Conservation (phyloP, 805 yeast species). For the Pichia insulana region DNA sequence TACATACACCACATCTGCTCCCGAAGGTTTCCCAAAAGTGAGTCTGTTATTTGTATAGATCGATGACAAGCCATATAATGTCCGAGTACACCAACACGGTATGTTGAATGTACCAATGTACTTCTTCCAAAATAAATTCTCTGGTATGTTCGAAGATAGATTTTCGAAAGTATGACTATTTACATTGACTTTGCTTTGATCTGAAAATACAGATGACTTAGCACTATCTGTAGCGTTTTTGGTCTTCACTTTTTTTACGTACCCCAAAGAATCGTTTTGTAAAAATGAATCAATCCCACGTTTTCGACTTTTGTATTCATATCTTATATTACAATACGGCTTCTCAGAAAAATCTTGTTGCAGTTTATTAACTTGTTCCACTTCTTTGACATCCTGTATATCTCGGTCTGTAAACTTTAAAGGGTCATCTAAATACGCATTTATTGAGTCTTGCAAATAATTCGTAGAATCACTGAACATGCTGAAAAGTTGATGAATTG, state of each 20-base stretch:
- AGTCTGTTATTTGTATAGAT: conserved; percentile 32
- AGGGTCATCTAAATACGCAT: conserved; percentile 30
- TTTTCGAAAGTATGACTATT: not conserved
- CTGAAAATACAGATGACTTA: not conserved
- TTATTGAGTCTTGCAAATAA: conserved; percentile 31
- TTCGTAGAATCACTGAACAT: conserved; percentile 22
- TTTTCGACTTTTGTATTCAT: conserved; percentile 7
- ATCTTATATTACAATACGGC: not conserved
- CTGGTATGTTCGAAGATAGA: not conserved
- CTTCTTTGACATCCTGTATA: not conserved
- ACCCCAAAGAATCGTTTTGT: not conserved
- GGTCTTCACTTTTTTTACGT: not conserved
- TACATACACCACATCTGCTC: conserved; percentile 22
- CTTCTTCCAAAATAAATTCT: conserved; percentile 14
- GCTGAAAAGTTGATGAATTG: conserved; percentile 19
- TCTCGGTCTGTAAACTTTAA: conserved; percentile 1
- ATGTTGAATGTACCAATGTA: conserved; percentile 55
- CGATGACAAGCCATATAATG: conserved; percentile 37
- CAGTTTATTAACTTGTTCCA: not conserved
- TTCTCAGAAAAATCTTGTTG: not conserved
- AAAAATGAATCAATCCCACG: not conserved
- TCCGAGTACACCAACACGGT: conserved; percentile 67
- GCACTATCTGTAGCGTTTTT: not conserved
- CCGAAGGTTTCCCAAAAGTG: conserved; percentile 12
- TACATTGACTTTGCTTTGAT: not conserved